Conservation (phyloP, 2,329 filamentous ascomycete genomes). For the Ophiosphaerella narmari region DNA sequence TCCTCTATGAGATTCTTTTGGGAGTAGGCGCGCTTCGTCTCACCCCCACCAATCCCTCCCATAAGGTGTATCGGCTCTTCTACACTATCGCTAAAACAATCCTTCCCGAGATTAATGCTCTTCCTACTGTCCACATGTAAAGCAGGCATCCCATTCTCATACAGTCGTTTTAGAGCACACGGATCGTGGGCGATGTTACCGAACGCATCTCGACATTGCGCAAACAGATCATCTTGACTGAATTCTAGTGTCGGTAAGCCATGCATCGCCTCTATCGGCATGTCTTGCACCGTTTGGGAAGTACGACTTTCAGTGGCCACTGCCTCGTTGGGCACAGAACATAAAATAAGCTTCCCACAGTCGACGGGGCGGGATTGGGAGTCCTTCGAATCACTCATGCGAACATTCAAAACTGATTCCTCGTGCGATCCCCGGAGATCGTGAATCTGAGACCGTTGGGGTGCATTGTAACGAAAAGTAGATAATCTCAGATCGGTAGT, state of each 20-base stretch:
- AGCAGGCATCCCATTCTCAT: conserved; percentile 26
- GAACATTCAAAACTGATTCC: conserved; percentile 50
- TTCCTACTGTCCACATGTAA: too few species aligned
- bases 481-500: conserved; percentile 42
- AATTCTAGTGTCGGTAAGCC: conserved; percentile 55
- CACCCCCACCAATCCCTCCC: conserved; percentile 16
- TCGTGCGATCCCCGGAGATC: conserved; percentile 56
- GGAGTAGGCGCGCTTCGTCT: conserved; percentile 41
- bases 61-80: conserved; percentile 2
- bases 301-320: conserved; percentile 25
- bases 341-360: conserved; percentile 19
- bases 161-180: conserved; percentile 39
- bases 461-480: conserved; percentile 36
- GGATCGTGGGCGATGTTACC: conserved; percentile 24
- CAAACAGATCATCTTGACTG: conserved; percentile 52
- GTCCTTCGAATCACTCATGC: conserved; percentile 39
- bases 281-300: conserved; percentile 22
- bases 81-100: too few species aligned
- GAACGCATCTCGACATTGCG: conserved; percentile 52
- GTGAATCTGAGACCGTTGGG: conserved; percentile 41
- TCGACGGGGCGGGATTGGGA: conserved; percentile 33
- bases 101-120: too few species aligned
- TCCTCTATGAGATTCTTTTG: conserved; percentile 48
- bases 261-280: conserved; percentile 33
- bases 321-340: conserved; percentile 28